These are phyloP conservation scores for Eragrostis tef DNA, from an alignment of 202 grass and related monocot species.

Conservation along the genomic window DNA sequence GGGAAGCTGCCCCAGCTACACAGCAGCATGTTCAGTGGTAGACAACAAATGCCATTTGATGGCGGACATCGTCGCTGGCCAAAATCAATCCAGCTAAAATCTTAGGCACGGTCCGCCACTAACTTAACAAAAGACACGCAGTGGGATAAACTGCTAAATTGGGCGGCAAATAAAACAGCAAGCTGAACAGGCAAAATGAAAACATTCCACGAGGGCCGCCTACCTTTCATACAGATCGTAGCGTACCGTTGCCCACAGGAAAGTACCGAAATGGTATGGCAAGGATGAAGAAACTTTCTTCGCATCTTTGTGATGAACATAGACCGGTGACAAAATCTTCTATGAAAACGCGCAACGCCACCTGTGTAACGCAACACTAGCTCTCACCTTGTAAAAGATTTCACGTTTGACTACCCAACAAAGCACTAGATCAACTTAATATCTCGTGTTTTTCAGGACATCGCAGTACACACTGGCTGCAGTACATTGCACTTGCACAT, in stretches of 20 bases:
- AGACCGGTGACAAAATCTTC: constrained; percentile 8
- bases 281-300: neutral
- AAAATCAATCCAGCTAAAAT: no score
- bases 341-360: constrained; percentile 8
- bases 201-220: neutral
- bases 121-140: no score
- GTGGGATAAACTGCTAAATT: no score
- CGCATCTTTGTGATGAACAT: neutral
- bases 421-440: neutral
- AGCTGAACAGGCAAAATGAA: no score
- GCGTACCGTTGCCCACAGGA: neutral
- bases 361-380: neutral
- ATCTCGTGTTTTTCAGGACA: constrained; percentile 1
- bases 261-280: constrained; percentile 4
- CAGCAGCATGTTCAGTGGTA: no score
- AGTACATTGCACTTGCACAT: constrained; percentile 6
- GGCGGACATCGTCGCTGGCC: no score
- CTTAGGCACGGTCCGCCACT: no score
- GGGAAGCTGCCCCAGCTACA: no score
- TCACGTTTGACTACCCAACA: neutral
- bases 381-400: neutral
- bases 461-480: neutral
- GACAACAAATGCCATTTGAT: no score
- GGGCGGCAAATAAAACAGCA: no score
- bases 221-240: neutral